Percentiles rank a stretch among this genome's conserved stretches.
These are phyloP conservation scores for Daldinia eschscholtzii DNA, from an alignment of 2,329 filamentous ascomycete genomes.

Conservation along the genomic window DNA sequence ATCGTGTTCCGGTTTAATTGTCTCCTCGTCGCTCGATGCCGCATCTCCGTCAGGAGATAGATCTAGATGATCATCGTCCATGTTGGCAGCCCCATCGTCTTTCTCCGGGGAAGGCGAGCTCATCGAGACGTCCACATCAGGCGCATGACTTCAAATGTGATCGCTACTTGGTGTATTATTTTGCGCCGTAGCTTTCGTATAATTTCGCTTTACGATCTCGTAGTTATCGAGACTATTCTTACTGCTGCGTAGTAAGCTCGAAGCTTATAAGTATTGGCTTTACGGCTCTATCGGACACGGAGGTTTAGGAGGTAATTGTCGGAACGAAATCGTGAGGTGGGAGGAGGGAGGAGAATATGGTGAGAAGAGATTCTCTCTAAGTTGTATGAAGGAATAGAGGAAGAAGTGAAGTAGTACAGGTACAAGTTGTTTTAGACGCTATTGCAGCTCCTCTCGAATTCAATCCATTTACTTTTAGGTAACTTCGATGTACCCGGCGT, in stretches of 20 bases:
- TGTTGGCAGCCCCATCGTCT: conserved; percentile 58
- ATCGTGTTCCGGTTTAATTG: conserved; percentile 55
- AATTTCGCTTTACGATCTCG: neutral
- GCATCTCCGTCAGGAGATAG: conserved; percentile 57
- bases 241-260: conserved; percentile 37
- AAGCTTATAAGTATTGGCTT: conserved; percentile 6
- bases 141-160: conserved; percentile 46
- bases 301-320: conserved; percentile 12
- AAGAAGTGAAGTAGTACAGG: conserved; percentile 14
- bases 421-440: conserved; percentile 15
- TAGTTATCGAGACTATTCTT: conserved; percentile 9
- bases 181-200: conserved; percentile 15
- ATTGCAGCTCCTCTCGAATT: conserved; percentile 37
- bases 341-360: neutral
- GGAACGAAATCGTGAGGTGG: conserved; percentile 7
- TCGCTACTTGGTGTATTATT: conserved; percentile 8
- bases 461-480: conserved; percentile 1
- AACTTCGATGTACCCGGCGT: neutral
- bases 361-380: conserved; percentile 11
- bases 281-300: conserved; percentile 21
- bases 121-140: conserved; percentile 48
- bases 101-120: conserved; percentile 49
- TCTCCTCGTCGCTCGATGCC: conserved; percentile 59
- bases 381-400: neutral
- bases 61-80: conserved; percentile 60